These are phyloP conservation scores for Ophioceras dolichostomum DNA, from an alignment of 2,329 filamentous ascomycete genomes.

Conservation along the genomic window DNA sequence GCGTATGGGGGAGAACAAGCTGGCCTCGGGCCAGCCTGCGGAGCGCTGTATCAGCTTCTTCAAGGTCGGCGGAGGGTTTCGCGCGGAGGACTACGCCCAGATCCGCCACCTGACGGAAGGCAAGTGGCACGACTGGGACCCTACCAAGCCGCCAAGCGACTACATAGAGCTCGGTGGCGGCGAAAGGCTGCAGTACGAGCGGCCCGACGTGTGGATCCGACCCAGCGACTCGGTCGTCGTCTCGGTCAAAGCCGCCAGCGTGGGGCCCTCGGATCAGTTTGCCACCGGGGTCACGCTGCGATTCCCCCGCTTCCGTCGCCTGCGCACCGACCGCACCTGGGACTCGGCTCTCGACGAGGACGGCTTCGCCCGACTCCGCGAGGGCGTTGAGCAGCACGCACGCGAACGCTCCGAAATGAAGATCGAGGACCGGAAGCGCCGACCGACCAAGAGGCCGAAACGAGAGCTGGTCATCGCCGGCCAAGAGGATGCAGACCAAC, in stretches of 20 bases:
- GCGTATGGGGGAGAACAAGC: constrained; percentile 57
- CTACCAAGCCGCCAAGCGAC: constrained; percentile 59
- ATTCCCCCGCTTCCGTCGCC: constrained; percentile 77
- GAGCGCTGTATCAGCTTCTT: constrained; percentile 90
- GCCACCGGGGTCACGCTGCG: constrained; percentile 65
- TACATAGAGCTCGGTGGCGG: constrained; percentile 76
- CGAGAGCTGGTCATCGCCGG: constrained; percentile 62
- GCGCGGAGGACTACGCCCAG: constrained; percentile 69
- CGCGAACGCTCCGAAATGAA: constrained; percentile 64
- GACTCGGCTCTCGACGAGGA: constrained; percentile 63
- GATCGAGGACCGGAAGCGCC: constrained; percentile 52
- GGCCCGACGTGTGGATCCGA: constrained; percentile 86
- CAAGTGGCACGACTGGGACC: constrained; percentile 84
- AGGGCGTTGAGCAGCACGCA: constrained; percentile 55
- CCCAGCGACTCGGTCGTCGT: constrained; percentile 80
- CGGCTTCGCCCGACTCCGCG: constrained; percentile 63
- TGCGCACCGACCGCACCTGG: constrained; percentile 80
- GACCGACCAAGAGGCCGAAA: constrained; percentile 49
- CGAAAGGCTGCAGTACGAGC: constrained; percentile 56
- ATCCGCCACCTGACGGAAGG: constrained; percentile 77
- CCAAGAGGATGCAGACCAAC: no score
- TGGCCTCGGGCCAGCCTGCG: constrained; percentile 43
- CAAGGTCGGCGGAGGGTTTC: constrained; percentile 93
- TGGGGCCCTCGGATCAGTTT: constrained; percentile 66
- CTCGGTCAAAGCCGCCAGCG: constrained; percentile 76